Conservation (phyloP, 169 alveolate species). For the Plasmodium blacklocki region DNA sequence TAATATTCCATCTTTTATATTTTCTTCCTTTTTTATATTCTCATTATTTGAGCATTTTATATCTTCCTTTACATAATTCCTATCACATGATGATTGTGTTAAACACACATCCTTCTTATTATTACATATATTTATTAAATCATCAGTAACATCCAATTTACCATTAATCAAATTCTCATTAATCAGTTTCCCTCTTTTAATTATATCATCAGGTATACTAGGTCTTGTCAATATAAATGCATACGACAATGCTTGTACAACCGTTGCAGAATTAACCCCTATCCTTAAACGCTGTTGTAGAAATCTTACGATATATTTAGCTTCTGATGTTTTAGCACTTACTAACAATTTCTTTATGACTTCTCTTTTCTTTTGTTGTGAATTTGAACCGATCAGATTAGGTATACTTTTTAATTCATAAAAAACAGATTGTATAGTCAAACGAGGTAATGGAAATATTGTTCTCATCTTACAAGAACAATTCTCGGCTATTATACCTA, state of each 20-base stretch:
- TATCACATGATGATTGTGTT: no score
- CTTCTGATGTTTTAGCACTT: conserved; percentile 93
- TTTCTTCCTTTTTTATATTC: conserved; percentile 13
- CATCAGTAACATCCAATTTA: background rate
- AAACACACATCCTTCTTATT: no score
- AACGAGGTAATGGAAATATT: conserved; percentile 88
- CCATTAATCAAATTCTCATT: conserved; percentile 35
- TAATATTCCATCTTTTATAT: background rate
- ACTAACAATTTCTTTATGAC: conserved; percentile 91
- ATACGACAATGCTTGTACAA: conserved; percentile 91
- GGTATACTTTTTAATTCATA: conserved; percentile 82
- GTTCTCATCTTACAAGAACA: conserved; percentile 91
- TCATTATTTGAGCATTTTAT: background rate
- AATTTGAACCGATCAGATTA: conserved; percentile 81
- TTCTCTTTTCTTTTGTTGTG: conserved; percentile 84
- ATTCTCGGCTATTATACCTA: conserved; percentile 89
- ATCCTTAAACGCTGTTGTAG: conserved; percentile 96
- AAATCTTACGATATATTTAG: conserved; percentile 95
- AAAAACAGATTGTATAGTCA: conserved; percentile 87
- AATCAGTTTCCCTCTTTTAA: conserved; percentile 32
- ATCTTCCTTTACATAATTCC: no score
- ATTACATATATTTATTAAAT: background rate
- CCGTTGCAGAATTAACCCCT: conserved; percentile 96
- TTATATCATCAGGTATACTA: conserved; percentile 53
- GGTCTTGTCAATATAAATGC: conserved; percentile 87